Evolutionary conservation across 2,329 filamentous ascomycete genomes (phyloP), one percentile per base, ranked within the genome.

Genomic region (Madurella mycetomatis): DNA sequence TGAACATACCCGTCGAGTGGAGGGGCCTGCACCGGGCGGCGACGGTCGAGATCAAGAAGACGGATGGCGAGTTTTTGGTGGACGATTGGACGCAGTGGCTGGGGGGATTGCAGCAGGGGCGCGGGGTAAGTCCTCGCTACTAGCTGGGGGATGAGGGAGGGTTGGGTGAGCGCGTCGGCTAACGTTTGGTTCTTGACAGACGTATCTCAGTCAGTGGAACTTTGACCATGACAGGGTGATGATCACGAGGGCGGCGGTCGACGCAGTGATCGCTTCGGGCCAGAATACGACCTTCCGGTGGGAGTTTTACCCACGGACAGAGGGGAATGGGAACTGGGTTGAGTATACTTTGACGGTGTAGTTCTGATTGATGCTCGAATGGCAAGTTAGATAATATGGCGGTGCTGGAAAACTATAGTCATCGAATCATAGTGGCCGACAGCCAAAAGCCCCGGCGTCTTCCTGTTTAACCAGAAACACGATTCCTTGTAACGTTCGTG

Each of bases 71-170:
- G 7, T 79, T 73, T 49, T 63, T 84, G 7, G 72, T 79, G 4
- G 81, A 85, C 58, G 73, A 77, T 47, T 85, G 78, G 78, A 84
- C 81, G 0, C 65, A 73, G 61, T 80, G 72, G 31, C 66, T 83
- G 1, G 76, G 77, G 0, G 70, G 75, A 2, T 63, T 84, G 19
- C 79, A 83, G 62, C 72, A 80, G 58, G 75, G 68, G 12, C 63
- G 71, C 15, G 74, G 70, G 58, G 67, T 68, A 58, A 64, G 67
- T 64, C 4, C 9, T 8, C 17, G 2, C 5, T 13, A n/a, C 5
- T 37, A n/a, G n/a, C n/a, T n/a, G n/a, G n/a, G n/a, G 80, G 2
- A 82, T 75, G 53, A 69, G 64, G 9, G 12, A 7, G 31, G 31
- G 31, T 34, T 34, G 31, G 31, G n/a, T n/a, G n/a, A n/a, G n/a